Evolutionary conservation across 164 flowering plant species (phyloP), one percentile per base, ranked within the genome.

Genomic region (Chimonanthus salicifolius): DNA sequence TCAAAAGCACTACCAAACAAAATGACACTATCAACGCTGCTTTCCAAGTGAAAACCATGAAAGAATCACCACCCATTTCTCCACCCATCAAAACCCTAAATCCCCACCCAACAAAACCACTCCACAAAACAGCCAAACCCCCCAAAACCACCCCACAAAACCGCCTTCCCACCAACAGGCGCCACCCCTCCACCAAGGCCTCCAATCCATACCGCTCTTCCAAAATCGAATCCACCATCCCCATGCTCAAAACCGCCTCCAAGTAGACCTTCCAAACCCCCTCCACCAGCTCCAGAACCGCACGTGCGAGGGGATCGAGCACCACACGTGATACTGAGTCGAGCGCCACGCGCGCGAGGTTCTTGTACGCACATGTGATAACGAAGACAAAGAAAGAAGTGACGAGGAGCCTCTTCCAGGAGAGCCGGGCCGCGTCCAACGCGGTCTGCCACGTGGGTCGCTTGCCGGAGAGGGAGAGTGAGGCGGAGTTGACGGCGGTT

Each of bases 121-220:
- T 64, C 3, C 62, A 43, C 71, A 74, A 18, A 45, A 73, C 77
- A 58, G 83, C 50, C 68, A 78, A 47, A 47, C 84, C 82, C 72
- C 86, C 75, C 71, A 88, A 65, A 7, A 69, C 64, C 86, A 83
- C 86, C 77, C 92, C 90, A 68, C 67, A 62, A 11, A 76, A 16
- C 80, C 85, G 77, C 85, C 78, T 79, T 63, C 84, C 86, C 64
- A 67, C 82, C 88, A 87, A 83, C 77, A 87, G 44, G 16, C 47
- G 69, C 75, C 69, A 84, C 63, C 84, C 92, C 15, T 49, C 75
- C 51, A 73, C 62, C 60, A 88, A 49, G 6, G 92, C 89, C 5
- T 83, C 90, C 66, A 63, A 76, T 20, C 92, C 90, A 44, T 54
- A 70, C 66, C 70, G 73, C 71, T 81, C 88, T 72, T 88, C 92